Base-by-base conservation (phyloP, 768 basidiomycete genomes). In the Rhodotorula graminis region DNA sequence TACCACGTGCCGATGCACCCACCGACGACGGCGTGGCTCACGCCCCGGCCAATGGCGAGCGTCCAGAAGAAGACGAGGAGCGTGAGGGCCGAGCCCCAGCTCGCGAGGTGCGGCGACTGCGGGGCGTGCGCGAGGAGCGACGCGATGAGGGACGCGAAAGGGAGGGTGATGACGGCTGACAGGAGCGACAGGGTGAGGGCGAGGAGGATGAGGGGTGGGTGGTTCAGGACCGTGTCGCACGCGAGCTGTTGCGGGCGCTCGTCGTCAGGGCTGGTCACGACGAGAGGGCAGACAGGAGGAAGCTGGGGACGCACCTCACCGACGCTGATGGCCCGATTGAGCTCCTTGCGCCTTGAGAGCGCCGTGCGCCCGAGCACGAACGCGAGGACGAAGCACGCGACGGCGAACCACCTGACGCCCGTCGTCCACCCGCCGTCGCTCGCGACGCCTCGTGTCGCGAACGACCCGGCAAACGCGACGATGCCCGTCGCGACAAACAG, bases 1-100 rank as follows among this genome's bases (percentile, higher is more conserved):
- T 95, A 96, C 93, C 93, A 97, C 58, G 89, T 88, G 3, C 92
- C 93, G 47, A 97, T 86, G 9, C 93, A 90, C 44, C 88, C 89
- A 0, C 92, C 88, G 68, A 88, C 87, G 5, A 88, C 86, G 65
- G 89, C 90, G 14, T 91, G 84, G 57, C 93, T 81, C 3, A 91
- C 79, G 3, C 93, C 93, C 53, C 92, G 85, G 29, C 90, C 87
- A 12, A 96, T 88, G 18, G 85, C 86, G 86, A 89, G 88, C 29
- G 85, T 88, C 88, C 88, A 89, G n/a, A 88, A 80, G 87, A 88
- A 89, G 0, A 87, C 80, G 3, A 81, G 79, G 10, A 85, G 79
- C 1, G 85, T 82, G 7, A 82, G 81, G n/a, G 84, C 80, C 40
- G 88, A 88, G 69, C 91, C 88, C 90, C 82, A 88, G 80, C 67